Conservation (phyloP, 2,329 filamentous ascomycete species). For the Catunica adiposa region DNA sequence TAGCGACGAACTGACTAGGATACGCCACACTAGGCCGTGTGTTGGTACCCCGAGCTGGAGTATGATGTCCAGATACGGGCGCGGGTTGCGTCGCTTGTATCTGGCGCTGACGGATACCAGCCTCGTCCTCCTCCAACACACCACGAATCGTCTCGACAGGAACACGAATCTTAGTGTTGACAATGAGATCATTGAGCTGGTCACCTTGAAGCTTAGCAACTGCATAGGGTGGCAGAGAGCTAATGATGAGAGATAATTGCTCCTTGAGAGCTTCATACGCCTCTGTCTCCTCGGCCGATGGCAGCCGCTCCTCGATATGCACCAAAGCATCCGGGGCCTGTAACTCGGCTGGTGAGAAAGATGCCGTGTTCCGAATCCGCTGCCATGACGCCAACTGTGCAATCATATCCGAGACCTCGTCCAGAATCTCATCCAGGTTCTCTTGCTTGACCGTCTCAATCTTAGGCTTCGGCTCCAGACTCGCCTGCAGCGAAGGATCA, state of each 20-base stretch:
- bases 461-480: constrained; percentile 33
- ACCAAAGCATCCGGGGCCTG: constrained; percentile 51
- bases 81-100: constrained; percentile 21
- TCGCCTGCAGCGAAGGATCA: constrained; percentile 40
- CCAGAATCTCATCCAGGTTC: constrained; percentile 51
- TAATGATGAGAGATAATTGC: constrained; percentile 57
- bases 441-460: constrained; percentile 40
- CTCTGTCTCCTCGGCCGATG: constrained; percentile 42
- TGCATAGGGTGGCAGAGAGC: constrained; percentile 64
- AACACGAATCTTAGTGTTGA: constrained; percentile 63
- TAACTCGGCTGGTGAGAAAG: constrained; percentile 42
- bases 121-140: constrained; percentile 70
- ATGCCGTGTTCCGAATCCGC: constrained; percentile 57
- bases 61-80: neutral
- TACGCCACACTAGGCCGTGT: constrained; percentile 24
- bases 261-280: constrained; percentile 60
- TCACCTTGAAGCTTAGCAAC: constrained; percentile 77
- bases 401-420: constrained; percentile 59
- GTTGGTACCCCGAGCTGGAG: constrained; percentile 5
- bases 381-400: constrained; percentile 65
- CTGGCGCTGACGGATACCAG: constrained; percentile 35
- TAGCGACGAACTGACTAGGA: constrained; percentile 24
- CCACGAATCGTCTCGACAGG: constrained; percentile 59
- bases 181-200: constrained; percentile 64
- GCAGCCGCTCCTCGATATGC: constrained; percentile 48